Evolutionary conservation across 805 yeast species (phyloP), one percentile per base, ranked within the genome.

Genomic region (Isabelozyma gotoi): DNA sequence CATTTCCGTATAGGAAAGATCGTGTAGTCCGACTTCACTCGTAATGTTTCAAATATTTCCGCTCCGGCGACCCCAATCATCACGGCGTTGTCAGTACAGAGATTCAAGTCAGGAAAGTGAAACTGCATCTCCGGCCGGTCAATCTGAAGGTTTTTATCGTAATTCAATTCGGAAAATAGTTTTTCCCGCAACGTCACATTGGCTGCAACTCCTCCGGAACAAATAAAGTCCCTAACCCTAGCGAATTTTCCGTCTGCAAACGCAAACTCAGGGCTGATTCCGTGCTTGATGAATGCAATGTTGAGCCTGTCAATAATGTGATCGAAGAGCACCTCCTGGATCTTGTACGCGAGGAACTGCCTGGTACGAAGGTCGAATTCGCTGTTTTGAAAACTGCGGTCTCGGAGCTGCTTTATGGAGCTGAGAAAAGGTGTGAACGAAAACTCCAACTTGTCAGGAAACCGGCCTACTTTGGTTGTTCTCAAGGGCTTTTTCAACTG

Each of bases 31-130:
- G 90, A 78, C 10, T 73, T 67, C 16, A 62, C 34, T 15, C 65
- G 59, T 5, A 77, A 74, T 14, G 59, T 52, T 58, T 90, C 96
- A 57, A 68, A 85, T 15, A 91, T 65, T 60, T 92, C 97, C 7
- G 92, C 88, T 0, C 97, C 99, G 0, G 98, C 96, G 82, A 95
- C 88, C 1, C 97, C 99, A 41, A 94, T 94, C 99, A 94, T 94
- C 2, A 89, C 80, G 0, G 97, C 96, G 62, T 94, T 94, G 57
- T 94, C 99, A 0, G 97, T 89, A 59, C 99, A 94, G 46, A 90
- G 67, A 1, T 74, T 64, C 2, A 82, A 68, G 16, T 79, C 81
- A 0, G 97, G 96, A 53, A 82, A 88, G 50, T 79, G 78, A 37
- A 82, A 79, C 20, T 20, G 36, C 44, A 34, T 41, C 29, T 51